phyloP scores from a whole-genome alignment of 2,329 filamentous ascomycete genomes.

The Xylariales sp. region DNA sequence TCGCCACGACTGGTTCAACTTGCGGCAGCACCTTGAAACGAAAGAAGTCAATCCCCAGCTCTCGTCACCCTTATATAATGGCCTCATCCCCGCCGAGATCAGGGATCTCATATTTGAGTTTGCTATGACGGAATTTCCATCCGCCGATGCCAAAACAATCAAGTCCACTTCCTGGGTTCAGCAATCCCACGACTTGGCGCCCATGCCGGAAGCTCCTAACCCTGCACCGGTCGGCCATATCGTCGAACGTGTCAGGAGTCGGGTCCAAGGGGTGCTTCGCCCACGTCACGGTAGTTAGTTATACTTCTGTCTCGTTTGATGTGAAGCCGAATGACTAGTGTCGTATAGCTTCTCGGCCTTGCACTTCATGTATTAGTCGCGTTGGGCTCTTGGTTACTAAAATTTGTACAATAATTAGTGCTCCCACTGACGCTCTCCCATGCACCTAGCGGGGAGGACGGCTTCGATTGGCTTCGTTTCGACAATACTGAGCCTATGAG shows the following conservation, averaged over 20 bases:
- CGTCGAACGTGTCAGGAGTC: constrained; percentile 8
- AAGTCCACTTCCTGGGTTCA: constrained; percentile 30
- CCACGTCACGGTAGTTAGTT: constrained; percentile 19
- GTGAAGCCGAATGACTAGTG: constrained; percentile 12
- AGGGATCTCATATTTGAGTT: constrained; percentile 52
- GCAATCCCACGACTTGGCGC: constrained; percentile 39
- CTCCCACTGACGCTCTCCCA: background rate
- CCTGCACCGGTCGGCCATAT: constrained; percentile 6
- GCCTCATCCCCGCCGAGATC: constrained; percentile 48
- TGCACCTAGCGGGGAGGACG: background rate
- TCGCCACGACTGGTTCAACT: constrained; percentile 22
- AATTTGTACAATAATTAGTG: constrained; percentile 4
- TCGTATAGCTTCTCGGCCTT: constrained; percentile 8
- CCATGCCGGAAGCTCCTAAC: constrained; percentile 13
- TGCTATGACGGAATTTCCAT: constrained; percentile 45
- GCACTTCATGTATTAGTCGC: background rate
- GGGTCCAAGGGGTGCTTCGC: constrained; percentile 12
- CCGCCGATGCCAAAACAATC: constrained; percentile 15
- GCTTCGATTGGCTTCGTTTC: constrained; percentile 49
- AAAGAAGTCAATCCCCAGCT: constrained; percentile 38
- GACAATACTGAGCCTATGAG: constrained; percentile 45
- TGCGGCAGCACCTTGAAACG: constrained; percentile 34
- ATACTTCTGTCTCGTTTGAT: constrained; percentile 8
- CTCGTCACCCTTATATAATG: constrained; percentile 41
- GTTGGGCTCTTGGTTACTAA: background rate